phyloP scores from a whole-genome alignment of 2,329 filamentous ascomycete genomes.

The Colletotrichum tamarilloi region DNA sequence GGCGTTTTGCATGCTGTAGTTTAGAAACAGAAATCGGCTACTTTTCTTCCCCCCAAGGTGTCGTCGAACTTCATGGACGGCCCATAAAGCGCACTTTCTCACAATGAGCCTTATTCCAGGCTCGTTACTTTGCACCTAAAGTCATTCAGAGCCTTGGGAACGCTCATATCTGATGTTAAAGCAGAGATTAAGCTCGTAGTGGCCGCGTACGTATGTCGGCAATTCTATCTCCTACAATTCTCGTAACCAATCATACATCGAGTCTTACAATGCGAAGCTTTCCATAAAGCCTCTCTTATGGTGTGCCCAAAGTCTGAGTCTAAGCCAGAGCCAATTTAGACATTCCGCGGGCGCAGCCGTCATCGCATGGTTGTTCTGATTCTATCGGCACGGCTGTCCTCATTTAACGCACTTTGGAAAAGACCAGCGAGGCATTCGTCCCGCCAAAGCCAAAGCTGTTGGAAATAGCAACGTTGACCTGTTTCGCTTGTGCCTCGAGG shows the following conservation, averaged over 20 bases:
- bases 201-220: neutral
- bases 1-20: neutral
- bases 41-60: neutral
- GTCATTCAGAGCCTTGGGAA: neutral
- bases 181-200: neutral
- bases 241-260: neutral
- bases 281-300: neutral
- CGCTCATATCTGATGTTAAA: neutral
- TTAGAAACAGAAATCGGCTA: neutral
- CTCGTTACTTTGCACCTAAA: neutral
- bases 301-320: neutral
- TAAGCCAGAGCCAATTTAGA: neutral
- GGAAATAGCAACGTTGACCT: slow-evolving; percentile 80
- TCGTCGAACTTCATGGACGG: neutral
- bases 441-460: slow-evolving; percentile 99
- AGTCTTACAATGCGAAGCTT: neutral
- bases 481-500: slow-evolving; percentile 73
- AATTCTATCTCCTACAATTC: neutral
- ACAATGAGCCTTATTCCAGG: neutral
- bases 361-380: slow-evolving; percentile 8
- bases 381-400: neutral
- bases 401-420: slow-evolving; percentile 55
- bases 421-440: slow-evolving; percentile 91
- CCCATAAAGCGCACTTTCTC: neutral
- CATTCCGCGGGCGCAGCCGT: neutral